These are phyloP conservation scores for Cordyceps fumosorosea DNA, from an alignment of 2,329 filamentous ascomycete species.

Conservation along the genomic window DNA sequence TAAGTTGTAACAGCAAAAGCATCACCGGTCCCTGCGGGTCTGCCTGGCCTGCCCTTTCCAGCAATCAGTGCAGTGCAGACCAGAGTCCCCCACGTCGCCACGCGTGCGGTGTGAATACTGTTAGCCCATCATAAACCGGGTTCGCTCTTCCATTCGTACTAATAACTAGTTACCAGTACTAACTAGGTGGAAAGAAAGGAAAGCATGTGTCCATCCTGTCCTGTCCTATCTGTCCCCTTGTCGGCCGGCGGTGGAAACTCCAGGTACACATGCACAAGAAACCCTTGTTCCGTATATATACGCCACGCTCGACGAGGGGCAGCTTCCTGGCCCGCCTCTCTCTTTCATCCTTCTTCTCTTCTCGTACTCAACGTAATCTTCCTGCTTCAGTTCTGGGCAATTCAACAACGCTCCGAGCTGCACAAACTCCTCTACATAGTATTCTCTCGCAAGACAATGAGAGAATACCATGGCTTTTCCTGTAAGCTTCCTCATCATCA, in stretches of 20 bases:
- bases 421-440: conserved; percentile 18
- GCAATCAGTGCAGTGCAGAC: background rate
- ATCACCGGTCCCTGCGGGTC: conserved; percentile 4
- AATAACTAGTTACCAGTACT: no score
- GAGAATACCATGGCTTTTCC: conserved; percentile 68
- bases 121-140: background rate
- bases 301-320: conserved; percentile 2
- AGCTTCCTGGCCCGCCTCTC: conserved; percentile 16
- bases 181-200: background rate
- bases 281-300: conserved; percentile 14
- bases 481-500: conserved; percentile 28
- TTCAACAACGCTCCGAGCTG: conserved; percentile 27
- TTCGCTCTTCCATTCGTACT: background rate
- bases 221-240: background rate
- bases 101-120: background rate
- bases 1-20: background rate
- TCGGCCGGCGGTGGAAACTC: conserved; percentile 12
- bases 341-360: conserved; percentile 16
- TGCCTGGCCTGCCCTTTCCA: background rate
- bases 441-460: conserved; percentile 44
- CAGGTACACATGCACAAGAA: conserved; percentile 7
- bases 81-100: background rate
- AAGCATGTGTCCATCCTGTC: background rate
- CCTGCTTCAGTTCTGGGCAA: conserved; percentile 19
- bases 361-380: conserved; percentile 19